phyloP scores from a whole-genome alignment of 768 basidiomycete species.

The Harrya chromipes region DNA sequence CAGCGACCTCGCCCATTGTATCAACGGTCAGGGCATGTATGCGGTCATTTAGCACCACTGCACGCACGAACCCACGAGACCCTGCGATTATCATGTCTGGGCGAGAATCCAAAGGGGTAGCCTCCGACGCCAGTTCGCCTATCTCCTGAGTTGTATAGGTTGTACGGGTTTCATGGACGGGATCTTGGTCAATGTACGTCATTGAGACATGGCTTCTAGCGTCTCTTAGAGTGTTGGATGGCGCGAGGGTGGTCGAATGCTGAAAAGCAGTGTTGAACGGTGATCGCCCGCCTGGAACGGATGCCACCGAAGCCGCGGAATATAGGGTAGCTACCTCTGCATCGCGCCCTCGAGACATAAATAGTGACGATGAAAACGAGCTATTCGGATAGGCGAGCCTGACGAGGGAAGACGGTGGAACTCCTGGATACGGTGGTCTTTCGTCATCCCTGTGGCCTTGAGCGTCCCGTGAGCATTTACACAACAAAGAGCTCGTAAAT shows the following conservation, averaged over 20 bases:
- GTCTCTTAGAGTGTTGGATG: slow-evolving; percentile 26
- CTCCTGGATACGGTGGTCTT: slow-evolving; percentile 46
- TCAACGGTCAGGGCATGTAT: slow-evolving; percentile 90
- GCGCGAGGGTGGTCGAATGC: slow-evolving; percentile 24
- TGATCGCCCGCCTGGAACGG: slow-evolving; percentile 49
- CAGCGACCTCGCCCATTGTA: slow-evolving; percentile 81
- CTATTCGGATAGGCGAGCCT: slow-evolving; percentile 67
- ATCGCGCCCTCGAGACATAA: slow-evolving; percentile 46
- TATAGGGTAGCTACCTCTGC: slow-evolving; percentile 83
- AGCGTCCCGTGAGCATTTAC: slow-evolving; percentile 9
- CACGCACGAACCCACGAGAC: slow-evolving; percentile 78
- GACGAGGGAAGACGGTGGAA: slow-evolving; percentile 71
- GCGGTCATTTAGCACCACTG: slow-evolving; percentile 80
- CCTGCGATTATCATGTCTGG: slow-evolving; percentile 77
- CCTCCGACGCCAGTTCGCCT: slow-evolving; percentile 81
- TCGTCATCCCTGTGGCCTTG: slow-evolving; percentile 22
- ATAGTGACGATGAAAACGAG: slow-evolving; percentile 44
- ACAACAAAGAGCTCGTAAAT: neutral
- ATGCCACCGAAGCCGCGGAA: slow-evolving; percentile 79
- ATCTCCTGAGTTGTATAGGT: slow-evolving; percentile 59
- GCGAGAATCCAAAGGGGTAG: slow-evolving; percentile 46
- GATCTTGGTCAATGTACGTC: slow-evolving; percentile 27
- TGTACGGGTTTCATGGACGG: slow-evolving; percentile 39
- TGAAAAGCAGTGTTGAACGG: slow-evolving; percentile 36
- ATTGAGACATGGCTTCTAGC: slow-evolving; percentile 17